phyloP scores from a whole-genome alignment of 306 rosid genomes.

The Malus sylvestris region DNA sequence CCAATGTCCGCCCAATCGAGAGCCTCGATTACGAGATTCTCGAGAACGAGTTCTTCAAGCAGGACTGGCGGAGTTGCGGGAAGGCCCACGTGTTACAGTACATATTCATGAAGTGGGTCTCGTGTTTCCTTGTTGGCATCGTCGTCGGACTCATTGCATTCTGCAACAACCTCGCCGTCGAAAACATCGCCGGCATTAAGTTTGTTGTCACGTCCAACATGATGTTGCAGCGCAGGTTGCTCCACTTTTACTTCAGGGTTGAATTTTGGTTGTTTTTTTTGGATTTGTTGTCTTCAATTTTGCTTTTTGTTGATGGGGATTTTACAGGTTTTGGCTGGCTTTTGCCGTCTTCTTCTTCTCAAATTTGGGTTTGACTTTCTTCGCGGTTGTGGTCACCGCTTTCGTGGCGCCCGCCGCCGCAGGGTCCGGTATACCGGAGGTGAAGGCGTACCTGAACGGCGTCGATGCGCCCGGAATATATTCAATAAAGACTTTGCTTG shows the following conservation, averaged over 20 bases:
- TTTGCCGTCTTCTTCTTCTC: slow-evolving; percentile 57
- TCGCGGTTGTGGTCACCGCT: slow-evolving; percentile 61
- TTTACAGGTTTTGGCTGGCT: slow-evolving; percentile 57
- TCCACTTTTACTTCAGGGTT: neutral
- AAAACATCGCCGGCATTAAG: slow-evolving; percentile 86
- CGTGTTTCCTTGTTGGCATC: slow-evolving; percentile 59
- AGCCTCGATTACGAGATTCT: slow-evolving; percentile 94
- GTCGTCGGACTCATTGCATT: slow-evolving; percentile 65
- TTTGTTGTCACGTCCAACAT: slow-evolving; percentile 82
- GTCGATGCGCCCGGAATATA: slow-evolving; percentile 86
- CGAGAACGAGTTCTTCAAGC: slow-evolving; percentile 81
- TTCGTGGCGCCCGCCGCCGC: slow-evolving; percentile 74
- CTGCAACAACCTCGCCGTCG: slow-evolving; percentile 82
- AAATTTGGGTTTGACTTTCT: slow-evolving; percentile 66
- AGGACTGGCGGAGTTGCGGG: slow-evolving; percentile 83
- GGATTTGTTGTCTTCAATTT: neutral
- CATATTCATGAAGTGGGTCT: slow-evolving; percentile 66
- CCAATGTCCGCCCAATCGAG: slow-evolving; percentile 85
- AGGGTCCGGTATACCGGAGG: slow-evolving; percentile 96
- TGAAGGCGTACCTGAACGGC: slow-evolving; percentile 91
- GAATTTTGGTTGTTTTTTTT: neutral
- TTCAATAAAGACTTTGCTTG: slow-evolving; percentile 49
- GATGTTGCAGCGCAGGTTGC: slow-evolving; percentile 71
- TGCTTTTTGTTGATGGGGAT: neutral
- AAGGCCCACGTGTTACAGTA: slow-evolving; percentile 51